Evolutionary conservation across 371 early-diverging fungal genomes (phyloP).

Genomic region (Batrachochytrium dendrobatidis): DNA sequence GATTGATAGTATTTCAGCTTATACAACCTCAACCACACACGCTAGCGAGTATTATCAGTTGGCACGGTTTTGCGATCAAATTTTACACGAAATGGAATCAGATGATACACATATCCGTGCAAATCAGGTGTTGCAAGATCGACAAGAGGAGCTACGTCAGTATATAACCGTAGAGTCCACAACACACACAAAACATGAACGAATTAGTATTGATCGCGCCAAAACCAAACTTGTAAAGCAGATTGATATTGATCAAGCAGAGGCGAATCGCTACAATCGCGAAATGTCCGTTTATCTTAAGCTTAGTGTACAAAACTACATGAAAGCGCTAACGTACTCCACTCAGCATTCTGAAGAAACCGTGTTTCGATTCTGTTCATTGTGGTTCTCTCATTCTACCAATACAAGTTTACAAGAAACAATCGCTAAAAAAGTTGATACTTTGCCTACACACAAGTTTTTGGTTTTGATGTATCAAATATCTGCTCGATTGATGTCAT

Average conservation of each 20-base stretch:
- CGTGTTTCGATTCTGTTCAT: conserved; percentile 27
- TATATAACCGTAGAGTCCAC: conserved; percentile 19
- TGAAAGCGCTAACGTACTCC: conserved; percentile 16
- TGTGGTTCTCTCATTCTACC: conserved; percentile 31
- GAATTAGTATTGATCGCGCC: conserved; percentile 1
- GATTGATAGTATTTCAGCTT: conserved; percentile 3
- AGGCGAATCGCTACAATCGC: conserved; percentile 11
- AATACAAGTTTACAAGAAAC: conserved; percentile 1
- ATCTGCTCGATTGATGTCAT: conserved; percentile 17
- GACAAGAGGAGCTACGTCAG: conserved; percentile 17
- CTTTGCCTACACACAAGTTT: conserved; percentile 20
- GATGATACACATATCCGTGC: conserved; percentile 17
- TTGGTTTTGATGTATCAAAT: conserved; percentile 35
- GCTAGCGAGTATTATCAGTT: conserved; percentile 24
- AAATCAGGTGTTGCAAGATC: conserved; percentile 2
- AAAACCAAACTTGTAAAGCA: conserved; percentile 21
- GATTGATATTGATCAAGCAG: conserved; percentile 29
- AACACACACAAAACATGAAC: conserved; percentile 10
- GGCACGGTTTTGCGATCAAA: conserved; percentile 32
- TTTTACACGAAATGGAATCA: conserved; percentile 16
- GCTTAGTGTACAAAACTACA: conserved; percentile 28
- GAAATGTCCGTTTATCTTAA: conserved; percentile 17
- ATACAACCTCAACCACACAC: background rate
- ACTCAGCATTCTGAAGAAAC: conserved; percentile 10
- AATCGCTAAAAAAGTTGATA: background rate